Base-by-base conservation (phyloP, 139 green algal species). In the Ettlia oleoabundans region DNA sequence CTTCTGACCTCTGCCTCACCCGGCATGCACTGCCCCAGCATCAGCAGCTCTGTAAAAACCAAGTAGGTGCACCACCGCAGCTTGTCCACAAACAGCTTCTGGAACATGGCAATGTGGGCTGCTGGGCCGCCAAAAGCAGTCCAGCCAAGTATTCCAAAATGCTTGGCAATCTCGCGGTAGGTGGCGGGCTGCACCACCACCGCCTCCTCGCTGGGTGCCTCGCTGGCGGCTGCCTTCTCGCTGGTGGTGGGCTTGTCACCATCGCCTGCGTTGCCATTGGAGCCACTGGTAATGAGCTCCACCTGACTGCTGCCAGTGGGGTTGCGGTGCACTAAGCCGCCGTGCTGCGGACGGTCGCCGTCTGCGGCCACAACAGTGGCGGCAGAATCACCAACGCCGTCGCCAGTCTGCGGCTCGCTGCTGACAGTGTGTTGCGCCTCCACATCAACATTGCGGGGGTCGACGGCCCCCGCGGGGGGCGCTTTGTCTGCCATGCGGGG, bases 11-110 rank as follows among this genome's bases (percentile, higher is more conserved):
- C 47, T 24, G 47, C 47, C 55, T 10, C 70, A 64, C 70, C 43
- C 0, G 95, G 95, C 76, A 98, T 84, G 87, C 92, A 97, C 84
- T 97, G 92, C 1, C 91, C 91, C 76, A 99, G 87, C 35, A 94
- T 91, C 35, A 98, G 92, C 30, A 99, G 90, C 90, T 99, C 96
- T 37, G 91, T 88, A 77, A 97, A 99, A 10, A 96, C 86, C 0
- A 86, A 58, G 19, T 86, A 58, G 53, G 80, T 93, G 84, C 96
- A 89, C 95, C 95, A 98, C n/a, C 81, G 84, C 41, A 94, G 83
- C 71, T 87, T 91, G 62, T 95, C 88, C 35, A 97, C 92, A 68
- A 98, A 92, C 0, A 89, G 69, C 33, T 73, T 63, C 15, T 75
- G 42, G 30, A 84, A 75, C 66, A 80, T 82, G 73, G 32, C 52